These are phyloP conservation scores for Chloroidium sp. DNA, from an alignment of 163 green algal genomes.

Conservation along the genomic window DNA sequence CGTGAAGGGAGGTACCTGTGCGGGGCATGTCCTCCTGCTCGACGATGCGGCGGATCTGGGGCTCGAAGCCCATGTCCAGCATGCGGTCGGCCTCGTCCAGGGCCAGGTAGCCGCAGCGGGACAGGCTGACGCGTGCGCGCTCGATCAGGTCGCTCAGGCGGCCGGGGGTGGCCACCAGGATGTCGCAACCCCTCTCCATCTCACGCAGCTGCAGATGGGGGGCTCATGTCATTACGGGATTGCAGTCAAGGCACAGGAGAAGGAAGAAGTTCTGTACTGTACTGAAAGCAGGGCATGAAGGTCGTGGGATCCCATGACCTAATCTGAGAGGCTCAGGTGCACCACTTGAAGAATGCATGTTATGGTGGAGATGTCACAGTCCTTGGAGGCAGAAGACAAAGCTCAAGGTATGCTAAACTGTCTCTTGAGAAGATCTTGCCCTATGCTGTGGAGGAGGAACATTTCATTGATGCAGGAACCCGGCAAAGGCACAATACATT, in stretches of 20 bases:
- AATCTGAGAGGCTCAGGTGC: too few species aligned
- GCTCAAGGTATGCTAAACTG: too few species aligned
- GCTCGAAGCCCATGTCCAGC: slow-evolving; percentile 99
- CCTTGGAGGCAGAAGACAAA: too few species aligned
- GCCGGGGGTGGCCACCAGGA: slow-evolving; percentile 61
- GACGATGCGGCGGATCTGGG: slow-evolving; percentile 69
- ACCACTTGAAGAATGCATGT: too few species aligned
- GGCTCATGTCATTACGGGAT: not conserved
- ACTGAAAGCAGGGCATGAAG: slow-evolving; percentile 18
- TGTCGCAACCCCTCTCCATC: slow-evolving; percentile 59
- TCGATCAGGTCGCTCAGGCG: slow-evolving; percentile 57
- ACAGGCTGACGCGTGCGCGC: slow-evolving; percentile 25
- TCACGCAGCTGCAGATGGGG: slow-evolving; percentile 40
- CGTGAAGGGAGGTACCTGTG: not conserved
- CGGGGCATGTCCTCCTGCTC: slow-evolving; percentile 78
- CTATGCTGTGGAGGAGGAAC: too few species aligned
- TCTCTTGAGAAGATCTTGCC: too few species aligned
- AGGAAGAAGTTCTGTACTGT: not conserved
- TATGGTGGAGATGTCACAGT: too few species aligned
- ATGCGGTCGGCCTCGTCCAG: slow-evolving; percentile 98
- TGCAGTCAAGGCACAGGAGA: not conserved
- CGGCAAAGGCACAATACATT: too few species aligned
- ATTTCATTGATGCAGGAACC: too few species aligned
- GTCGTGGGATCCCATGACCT: too few species aligned
- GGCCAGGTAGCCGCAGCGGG: slow-evolving; percentile 58